Conservation (phyloP, 345 rosid genomes). For the Populus nigra region DNA sequence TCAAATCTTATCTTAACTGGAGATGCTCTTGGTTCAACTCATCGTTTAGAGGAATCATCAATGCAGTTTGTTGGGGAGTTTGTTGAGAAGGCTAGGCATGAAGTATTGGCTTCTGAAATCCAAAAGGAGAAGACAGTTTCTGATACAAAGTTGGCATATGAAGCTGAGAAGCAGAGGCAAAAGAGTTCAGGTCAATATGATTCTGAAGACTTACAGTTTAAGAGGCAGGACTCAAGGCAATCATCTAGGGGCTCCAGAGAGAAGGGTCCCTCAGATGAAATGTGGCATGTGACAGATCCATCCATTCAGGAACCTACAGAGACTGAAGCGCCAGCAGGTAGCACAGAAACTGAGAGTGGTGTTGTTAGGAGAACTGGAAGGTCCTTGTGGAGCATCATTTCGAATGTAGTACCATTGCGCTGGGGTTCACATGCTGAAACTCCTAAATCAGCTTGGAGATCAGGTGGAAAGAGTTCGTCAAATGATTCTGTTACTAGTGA, state of each 20-base stretch:
- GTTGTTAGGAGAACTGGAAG: conserved; percentile 56
- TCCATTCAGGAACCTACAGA: conserved; percentile 46
- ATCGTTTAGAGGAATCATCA: conserved; percentile 60
- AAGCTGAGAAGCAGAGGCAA: conserved; percentile 35
- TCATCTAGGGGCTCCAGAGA: conserved; percentile 51
- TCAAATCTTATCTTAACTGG: conserved; percentile 30
- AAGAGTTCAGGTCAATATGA: conserved; percentile 31
- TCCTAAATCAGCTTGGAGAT: conserved; percentile 45
- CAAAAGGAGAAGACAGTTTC: conserved; percentile 28
- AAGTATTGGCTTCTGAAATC: conserved; percentile 45
- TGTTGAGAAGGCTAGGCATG: conserved; percentile 59
- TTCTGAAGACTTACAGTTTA: conserved; percentile 32
- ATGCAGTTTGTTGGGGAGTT: conserved; percentile 58
- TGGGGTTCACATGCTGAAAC: conserved; percentile 69
- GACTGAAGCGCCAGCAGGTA: conserved; percentile 40
- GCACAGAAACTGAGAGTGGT: conserved; percentile 34
- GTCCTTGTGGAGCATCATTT: conserved; percentile 75
- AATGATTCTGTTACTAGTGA: conserved; percentile 62
- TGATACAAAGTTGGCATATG: conserved; percentile 13
- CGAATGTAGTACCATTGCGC: conserved; percentile 57
- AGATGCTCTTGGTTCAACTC: conserved; percentile 67
- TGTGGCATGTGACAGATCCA: conserved; percentile 72
- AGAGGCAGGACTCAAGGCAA: conserved; percentile 37
- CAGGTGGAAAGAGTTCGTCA: conserved; percentile 57
- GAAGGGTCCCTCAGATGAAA: conserved; percentile 81